Evolutionary conservation across 352 stramenopile species (phyloP).

Genomic region (Phytophthora palmivora): DNA sequence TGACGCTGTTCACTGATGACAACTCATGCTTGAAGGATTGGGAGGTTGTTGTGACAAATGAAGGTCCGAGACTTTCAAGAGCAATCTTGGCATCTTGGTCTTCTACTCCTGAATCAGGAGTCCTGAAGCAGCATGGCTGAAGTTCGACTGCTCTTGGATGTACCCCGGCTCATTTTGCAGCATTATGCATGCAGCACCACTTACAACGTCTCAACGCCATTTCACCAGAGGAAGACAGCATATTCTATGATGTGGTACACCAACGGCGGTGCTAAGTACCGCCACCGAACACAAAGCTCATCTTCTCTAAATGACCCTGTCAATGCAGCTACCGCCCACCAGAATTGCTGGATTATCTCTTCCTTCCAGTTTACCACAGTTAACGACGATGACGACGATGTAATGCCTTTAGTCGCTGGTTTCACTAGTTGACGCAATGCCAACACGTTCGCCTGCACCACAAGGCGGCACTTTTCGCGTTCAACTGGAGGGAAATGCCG

Average conservation of each 20-base stretch:
- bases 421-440: slow-evolving; percentile 21
- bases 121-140: background rate
- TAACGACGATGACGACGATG: slow-evolving; percentile 6
- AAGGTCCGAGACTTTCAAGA: background rate
- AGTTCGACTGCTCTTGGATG: background rate
- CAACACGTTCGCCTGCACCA: slow-evolving; percentile 62
- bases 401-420: background rate
- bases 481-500: slow-evolving; percentile 56
- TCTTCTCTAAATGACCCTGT: background rate
- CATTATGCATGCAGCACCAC: slow-evolving; percentile 26
- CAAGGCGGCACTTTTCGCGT: slow-evolving; percentile 63
- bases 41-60: background rate
- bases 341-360: slow-evolving; percentile 15
- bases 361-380: slow-evolving; percentile 3
- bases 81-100: background rate
- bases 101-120: background rate
- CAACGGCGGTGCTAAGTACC: slow-evolving; percentile 50
- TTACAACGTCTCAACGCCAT: slow-evolving; percentile 21
- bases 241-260: slow-evolving; percentile 63
- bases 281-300: slow-evolving; percentile 38
- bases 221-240: slow-evolving; percentile 70
- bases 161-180: slow-evolving; percentile 26
- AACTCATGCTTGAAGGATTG: slow-evolving; percentile 21
- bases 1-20: background rate
- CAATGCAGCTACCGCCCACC: slow-evolving; percentile 20